Conservation (phyloP, 768 basidiomycete species). For the Strobilomyces dryophilus region DNA sequence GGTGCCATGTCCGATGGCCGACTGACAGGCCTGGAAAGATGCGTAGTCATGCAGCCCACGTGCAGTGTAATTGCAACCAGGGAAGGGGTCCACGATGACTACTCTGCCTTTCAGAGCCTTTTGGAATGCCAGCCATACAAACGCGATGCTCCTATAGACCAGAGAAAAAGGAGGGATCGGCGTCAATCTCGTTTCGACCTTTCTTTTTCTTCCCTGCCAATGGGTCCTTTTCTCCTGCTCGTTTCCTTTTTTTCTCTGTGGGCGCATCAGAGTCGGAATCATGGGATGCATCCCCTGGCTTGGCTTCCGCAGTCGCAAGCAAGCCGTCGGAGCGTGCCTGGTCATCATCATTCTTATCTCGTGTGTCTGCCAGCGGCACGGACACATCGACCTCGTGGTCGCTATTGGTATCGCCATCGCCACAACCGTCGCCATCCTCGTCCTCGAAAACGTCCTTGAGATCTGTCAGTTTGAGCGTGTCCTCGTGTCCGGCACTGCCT, state of each 20-base stretch:
- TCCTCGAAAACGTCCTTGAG: slow-evolving; percentile 67
- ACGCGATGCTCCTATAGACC: slow-evolving; percentile 39
- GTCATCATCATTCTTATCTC: slow-evolving; percentile 16
- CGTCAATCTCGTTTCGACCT: slow-evolving; percentile 54
- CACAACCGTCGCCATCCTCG: slow-evolving; percentile 26
- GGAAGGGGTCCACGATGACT: neutral
- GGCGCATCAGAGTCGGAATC: slow-evolving; percentile 29
- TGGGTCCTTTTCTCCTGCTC: slow-evolving; percentile 50
- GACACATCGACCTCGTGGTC: slow-evolving; percentile 20
- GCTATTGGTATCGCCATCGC: slow-evolving; percentile 11
- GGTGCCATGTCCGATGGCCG: neutral
- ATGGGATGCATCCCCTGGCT: slow-evolving; percentile 21
- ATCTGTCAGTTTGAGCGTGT: slow-evolving; percentile 80
- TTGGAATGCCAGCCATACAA: neutral
- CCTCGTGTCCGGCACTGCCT: slow-evolving; percentile 92
- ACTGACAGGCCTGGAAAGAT: neutral
- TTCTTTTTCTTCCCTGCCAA: slow-evolving; percentile 50
- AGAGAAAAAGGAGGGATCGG: slow-evolving; percentile 62
- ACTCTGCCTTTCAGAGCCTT: neutral
- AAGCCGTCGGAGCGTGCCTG: slow-evolving; percentile 7
- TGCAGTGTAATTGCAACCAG: neutral
- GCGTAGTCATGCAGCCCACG: no score
- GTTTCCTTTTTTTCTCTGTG: slow-evolving; percentile 50
- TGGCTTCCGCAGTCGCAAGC: slow-evolving; percentile 5
- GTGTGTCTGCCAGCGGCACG: slow-evolving; percentile 22